phyloP scores from a whole-genome alignment of 1,284 basidiomycete species.

The Phellopilus nigrolimitatus region DNA sequence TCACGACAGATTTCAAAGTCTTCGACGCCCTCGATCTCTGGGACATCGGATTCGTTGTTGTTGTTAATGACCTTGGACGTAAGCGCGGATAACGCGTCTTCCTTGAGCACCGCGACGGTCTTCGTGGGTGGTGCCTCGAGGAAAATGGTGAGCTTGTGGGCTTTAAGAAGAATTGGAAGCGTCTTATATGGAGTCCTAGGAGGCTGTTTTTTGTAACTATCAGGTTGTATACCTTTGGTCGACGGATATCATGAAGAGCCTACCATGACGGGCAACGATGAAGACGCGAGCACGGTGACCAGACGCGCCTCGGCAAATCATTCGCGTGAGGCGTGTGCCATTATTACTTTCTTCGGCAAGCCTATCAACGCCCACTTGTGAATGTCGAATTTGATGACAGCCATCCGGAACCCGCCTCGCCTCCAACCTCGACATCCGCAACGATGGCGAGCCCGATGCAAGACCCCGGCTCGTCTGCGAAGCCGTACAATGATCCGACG shows the following conservation, averaged over 20 bases:
- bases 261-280: conserved; percentile 6
- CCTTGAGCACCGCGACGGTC: conserved; percentile 54
- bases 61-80: conserved; percentile 35
- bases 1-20: conserved; percentile 65
- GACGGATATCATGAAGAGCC: background rate
- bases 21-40: conserved; percentile 36
- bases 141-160: conserved; percentile 63
- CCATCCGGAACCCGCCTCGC: no score
- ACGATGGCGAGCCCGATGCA: conserved; percentile 51
- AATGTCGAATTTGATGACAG: no score
- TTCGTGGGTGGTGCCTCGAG: conserved; percentile 49
- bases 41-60: conserved; percentile 37
- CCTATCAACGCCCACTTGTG: conserved; percentile 9
- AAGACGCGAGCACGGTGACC: background rate
- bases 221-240: no score
- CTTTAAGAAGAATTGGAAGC: conserved; percentile 62
- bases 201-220: background rate
- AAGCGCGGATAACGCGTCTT: conserved; percentile 58
- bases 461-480: conserved; percentile 35
- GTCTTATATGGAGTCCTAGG: conserved; percentile 35
- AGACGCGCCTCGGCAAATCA: background rate
- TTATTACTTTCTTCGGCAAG: background rate
- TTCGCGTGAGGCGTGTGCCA: background rate
- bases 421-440: conserved; percentile 9
- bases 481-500: conserved; percentile 63